Percentiles rank a stretch among this genome's conserved stretches.
These are phyloP conservation scores for Arthrobotrys megalospora DNA, from an alignment of 2,329 filamentous ascomycete genomes.

Conservation along the genomic window DNA sequence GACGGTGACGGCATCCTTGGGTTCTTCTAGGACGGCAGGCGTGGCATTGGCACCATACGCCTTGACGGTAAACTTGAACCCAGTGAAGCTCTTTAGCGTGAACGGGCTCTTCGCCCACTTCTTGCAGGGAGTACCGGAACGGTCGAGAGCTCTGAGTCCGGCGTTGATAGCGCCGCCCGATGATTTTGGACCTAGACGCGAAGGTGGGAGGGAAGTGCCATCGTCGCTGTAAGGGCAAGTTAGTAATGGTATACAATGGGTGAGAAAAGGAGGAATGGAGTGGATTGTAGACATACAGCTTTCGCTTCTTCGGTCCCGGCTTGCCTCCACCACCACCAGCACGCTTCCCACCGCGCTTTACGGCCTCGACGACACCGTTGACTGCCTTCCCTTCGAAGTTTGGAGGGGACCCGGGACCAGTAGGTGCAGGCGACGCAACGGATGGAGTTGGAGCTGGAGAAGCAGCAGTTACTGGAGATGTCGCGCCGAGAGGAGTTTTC, in stretches of 20 bases:
- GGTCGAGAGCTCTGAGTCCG: slow-evolving; percentile 91
- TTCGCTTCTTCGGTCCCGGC: slow-evolving; percentile 93
- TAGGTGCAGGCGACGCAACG: slow-evolving; percentile 54
- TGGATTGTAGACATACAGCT: slow-evolving; percentile 78
- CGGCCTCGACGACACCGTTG: slow-evolving; percentile 74
- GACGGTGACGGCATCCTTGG: slow-evolving; percentile 33
- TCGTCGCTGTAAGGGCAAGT: slow-evolving; percentile 68
- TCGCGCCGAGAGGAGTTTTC: slow-evolving; percentile 68
- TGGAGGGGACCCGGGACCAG: slow-evolving; percentile 51
- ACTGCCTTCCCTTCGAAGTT: slow-evolving; percentile 68
- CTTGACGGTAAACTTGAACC: slow-evolving; percentile 50
- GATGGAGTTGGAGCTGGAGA: slow-evolving; percentile 66
- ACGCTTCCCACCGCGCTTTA: slow-evolving; percentile 73
- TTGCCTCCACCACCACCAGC: slow-evolving; percentile 77
- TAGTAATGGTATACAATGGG: slow-evolving; percentile 32
- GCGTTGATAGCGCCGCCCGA: slow-evolving; percentile 98
- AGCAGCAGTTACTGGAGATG: slow-evolving; percentile 67
- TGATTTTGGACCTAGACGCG: slow-evolving; percentile 94
- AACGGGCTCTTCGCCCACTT: slow-evolving; percentile 55
- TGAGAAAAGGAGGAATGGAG: slow-evolving; percentile 3
- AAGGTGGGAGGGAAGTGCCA: slow-evolving; percentile 69
- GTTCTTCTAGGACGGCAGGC: slow-evolving; percentile 16
- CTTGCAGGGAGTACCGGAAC: slow-evolving; percentile 90
- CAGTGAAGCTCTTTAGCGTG: slow-evolving; percentile 55
- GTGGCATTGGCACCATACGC: slow-evolving; percentile 40